Evolutionary conservation across 2,329 filamentous ascomycete genomes (phyloP).

Genomic region (Pestalotiopsis sp.): DNA sequence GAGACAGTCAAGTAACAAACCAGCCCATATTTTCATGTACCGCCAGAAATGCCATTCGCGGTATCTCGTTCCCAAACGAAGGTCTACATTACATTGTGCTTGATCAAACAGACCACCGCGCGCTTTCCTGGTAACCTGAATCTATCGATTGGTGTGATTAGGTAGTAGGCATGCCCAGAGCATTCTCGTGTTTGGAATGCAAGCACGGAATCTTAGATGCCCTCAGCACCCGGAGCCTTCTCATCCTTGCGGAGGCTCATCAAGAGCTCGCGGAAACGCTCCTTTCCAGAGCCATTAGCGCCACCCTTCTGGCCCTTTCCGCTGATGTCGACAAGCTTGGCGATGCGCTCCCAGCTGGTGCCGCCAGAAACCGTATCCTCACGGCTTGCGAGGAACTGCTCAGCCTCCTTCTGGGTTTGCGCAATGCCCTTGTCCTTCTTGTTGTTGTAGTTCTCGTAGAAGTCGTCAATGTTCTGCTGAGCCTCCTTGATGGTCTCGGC

Average conservation of each 20-base stretch:
- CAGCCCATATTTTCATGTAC: conserved; percentile 10
- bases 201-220: conserved; percentile 48
- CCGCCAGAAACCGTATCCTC: conserved; percentile 94
- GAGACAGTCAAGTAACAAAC: not conserved
- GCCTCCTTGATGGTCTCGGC: conserved; percentile 86
- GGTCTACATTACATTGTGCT: conserved; percentile 19
- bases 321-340: conserved; percentile 95
- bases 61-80: conserved; percentile 7
- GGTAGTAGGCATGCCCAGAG: not conserved
- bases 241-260: conserved; percentile 90
- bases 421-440: conserved; percentile 94
- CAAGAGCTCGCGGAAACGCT: conserved; percentile 91
- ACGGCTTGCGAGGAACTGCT: conserved; percentile 84
- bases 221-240: conserved; percentile 72
- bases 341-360: conserved; percentile 97
- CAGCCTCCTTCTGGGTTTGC: conserved; percentile 88
- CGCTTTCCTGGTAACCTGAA: not conserved
- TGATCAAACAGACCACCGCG: not conserved
- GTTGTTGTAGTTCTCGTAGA: conserved; percentile 99
- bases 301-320: conserved; percentile 90
- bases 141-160: not conserved
- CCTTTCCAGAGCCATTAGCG: conserved; percentile 89
- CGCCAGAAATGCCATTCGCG: conserved; percentile 17
- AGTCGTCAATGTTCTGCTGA: conserved; percentile 94
- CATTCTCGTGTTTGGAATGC: conserved; percentile 21